Evolutionary conservation across 805 yeast genomes (phyloP), one percentile per base, ranked within the genome.

Genomic region (Kodamaea kakaduensis): DNA sequence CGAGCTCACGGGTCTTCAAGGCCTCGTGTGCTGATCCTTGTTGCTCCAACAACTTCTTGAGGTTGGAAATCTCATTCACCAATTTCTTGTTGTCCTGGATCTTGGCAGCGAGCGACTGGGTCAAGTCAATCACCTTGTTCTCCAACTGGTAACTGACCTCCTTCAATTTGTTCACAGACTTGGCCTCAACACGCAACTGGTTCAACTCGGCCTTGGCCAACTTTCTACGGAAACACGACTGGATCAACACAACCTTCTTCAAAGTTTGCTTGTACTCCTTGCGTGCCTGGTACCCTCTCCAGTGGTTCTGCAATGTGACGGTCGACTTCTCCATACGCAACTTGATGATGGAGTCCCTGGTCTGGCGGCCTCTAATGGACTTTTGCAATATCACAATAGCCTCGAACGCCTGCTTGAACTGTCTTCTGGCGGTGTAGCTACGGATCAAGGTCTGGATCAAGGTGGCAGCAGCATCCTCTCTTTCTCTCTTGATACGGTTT

Each of bases 91-190:
- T 89, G 48, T 87, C 96, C 46, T 78, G 84, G 17, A 84, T 81
- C 57, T 86, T 84, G 23, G 78, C 63, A 0, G 95, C 77, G 42
- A 90, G 69, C 9, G 82, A 75, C 53, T 90, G 94, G 3, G 97
- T 90, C 48, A 93, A 75, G 60, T 89, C 95, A 46, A 93, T 88
- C n/a, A 94, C 97, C 70, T 94, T 93, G 62, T 93, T 93, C 61
- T 93, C 99, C 51, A 94, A 74, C 57, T 84, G 78, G 64, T 87
- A 93, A 51, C 95, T 88, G 25, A 86, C 95, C 58, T 90, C 96
- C 60, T 86, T 78, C 67, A 86, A 74, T 54, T 83, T 94, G 56
- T 82, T 81, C 29, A 87, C 95, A 10, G 96, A 86, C 56, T 86
- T 86, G 19, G 97, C 96, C 45, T 93, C 97, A n/a, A 72, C 73